phyloP scores from a whole-genome alignment of 768 basidiomycete genomes.

The Russula compacta region DNA sequence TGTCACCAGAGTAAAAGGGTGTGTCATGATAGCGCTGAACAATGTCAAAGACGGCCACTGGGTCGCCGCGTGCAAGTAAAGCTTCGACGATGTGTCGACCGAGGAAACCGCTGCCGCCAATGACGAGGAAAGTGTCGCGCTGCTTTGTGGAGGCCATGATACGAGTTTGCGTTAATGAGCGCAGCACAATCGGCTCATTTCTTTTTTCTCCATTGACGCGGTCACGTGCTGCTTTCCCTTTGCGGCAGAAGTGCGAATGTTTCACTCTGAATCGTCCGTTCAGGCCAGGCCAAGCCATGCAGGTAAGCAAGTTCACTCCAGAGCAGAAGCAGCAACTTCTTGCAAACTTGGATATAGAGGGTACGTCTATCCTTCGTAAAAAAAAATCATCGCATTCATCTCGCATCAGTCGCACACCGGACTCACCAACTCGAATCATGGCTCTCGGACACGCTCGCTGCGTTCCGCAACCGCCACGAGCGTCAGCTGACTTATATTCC shows the following conservation, averaged over 20 bases:
- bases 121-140: conserved; percentile 73
- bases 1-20: conserved; percentile 84
- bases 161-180: not conserved
- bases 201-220: not conserved
- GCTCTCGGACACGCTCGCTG: conserved; percentile 64
- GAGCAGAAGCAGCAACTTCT: conserved; percentile 73
- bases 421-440: conserved; percentile 66
- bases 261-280: too few species aligned
- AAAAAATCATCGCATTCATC: not conserved
- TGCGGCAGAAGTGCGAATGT: not conserved
- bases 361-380: conserved; percentile 27
- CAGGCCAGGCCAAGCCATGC: not conserved
- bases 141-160: conserved; percentile 11
- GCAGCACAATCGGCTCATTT: not conserved
- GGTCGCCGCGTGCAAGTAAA: conserved; percentile 67
- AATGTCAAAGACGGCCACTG: conserved; percentile 83
- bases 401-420: conserved; percentile 55
- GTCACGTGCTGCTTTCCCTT: not conserved
- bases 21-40: conserved; percentile 85
- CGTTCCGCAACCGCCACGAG: conserved; percentile 68
- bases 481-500: conserved; percentile 66
- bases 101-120: conserved; percentile 90
- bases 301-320: conserved; percentile 31
- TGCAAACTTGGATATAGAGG: conserved; percentile 74
- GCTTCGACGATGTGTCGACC: conserved; percentile 87